These are phyloP conservation scores for Magnusiomyces sp. DNA, from an alignment of 1,139 yeast species.

Conservation along the genomic window DNA sequence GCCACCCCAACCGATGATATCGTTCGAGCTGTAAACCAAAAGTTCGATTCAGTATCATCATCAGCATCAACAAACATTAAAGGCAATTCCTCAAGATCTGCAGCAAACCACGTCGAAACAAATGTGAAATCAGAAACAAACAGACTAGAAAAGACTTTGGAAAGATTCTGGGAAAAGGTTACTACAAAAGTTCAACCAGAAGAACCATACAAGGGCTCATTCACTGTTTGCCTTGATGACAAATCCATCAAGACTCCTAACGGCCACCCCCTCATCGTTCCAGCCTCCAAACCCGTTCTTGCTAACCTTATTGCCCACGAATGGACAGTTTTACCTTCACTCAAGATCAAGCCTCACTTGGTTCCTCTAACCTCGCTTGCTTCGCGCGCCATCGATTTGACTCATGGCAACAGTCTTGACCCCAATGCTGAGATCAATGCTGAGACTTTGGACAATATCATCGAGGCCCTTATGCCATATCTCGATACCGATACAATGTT, in stretches of 20 bases:
- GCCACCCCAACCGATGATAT: constrained; percentile 19
- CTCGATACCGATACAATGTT: constrained; percentile 90
- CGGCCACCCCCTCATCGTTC: constrained; percentile 63
- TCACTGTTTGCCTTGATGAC: constrained; percentile 57
- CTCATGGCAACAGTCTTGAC: constrained; percentile 27
- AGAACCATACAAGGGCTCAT: constrained; percentile 16
- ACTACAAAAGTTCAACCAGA: constrained; percentile 33
- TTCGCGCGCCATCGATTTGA: constrained; percentile 70
- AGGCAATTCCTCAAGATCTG: neutral
- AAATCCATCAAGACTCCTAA: constrained; percentile 78
- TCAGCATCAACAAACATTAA: neutral
- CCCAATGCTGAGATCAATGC: constrained; percentile 17
- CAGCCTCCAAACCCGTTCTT: constrained; percentile 46
- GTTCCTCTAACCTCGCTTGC: constrained; percentile 83
- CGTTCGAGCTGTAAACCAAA: neutral
- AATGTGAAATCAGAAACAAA: constrained; percentile 48
- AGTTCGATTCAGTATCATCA: no score
- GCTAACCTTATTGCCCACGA: constrained; percentile 79
- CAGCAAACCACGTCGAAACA: constrained; percentile 17
- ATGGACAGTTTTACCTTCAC: constrained; percentile 69
- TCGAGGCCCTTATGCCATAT: constrained; percentile 51
- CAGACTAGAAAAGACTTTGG: constrained; percentile 58
- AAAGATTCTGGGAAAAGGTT: constrained; percentile 82
- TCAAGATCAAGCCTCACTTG: constrained; percentile 68
- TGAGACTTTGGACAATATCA: constrained; percentile 16